Conservation (phyloP, 2,329 filamentous ascomycete genomes). For the Fusarium veterinarium region DNA sequence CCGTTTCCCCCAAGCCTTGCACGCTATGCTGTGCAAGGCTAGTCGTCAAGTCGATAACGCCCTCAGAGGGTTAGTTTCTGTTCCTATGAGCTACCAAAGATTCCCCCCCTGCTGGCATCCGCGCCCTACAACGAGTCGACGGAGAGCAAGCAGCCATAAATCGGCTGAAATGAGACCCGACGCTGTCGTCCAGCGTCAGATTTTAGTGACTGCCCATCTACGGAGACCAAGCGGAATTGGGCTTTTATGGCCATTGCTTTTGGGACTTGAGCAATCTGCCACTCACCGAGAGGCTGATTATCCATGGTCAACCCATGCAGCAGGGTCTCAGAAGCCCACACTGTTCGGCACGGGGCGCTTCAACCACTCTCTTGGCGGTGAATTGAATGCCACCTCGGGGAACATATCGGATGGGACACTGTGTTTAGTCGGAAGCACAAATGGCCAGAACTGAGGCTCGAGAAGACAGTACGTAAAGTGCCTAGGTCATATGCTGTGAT, state of each 20-base stretch:
- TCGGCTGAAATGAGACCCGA: constrained; percentile 8
- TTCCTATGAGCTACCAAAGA: background rate
- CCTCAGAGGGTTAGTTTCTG: constrained; percentile 13
- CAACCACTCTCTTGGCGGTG: constrained; percentile 19
- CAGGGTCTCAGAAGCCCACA: constrained; percentile 1
- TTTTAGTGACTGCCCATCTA: constrained; percentile 18
- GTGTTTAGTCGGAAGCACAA: background rate
- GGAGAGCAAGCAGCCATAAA: background rate
- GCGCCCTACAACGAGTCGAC: background rate
- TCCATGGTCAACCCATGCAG: background rate
- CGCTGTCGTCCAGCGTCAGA: constrained; percentile 20
- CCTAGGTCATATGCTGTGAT: background rate
- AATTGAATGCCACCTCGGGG: constrained; percentile 4
- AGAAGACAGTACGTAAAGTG: background rate
- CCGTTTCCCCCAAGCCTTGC: constrained; percentile 4
- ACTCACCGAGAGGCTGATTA: background rate
- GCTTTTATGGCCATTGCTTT: constrained; percentile 1
- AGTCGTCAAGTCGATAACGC: background rate
- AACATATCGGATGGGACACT: background rate
- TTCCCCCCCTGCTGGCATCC: background rate
- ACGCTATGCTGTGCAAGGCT: constrained; percentile 3
- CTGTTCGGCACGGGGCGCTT: constrained; percentile 10
- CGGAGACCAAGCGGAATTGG: constrained; percentile 4
- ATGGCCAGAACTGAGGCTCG: background rate
- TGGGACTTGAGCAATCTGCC: constrained; percentile 4